Evolutionary conservation across 441 rosid genomes (phyloP).

Genomic region (Dalechampia spathulata): DNA sequence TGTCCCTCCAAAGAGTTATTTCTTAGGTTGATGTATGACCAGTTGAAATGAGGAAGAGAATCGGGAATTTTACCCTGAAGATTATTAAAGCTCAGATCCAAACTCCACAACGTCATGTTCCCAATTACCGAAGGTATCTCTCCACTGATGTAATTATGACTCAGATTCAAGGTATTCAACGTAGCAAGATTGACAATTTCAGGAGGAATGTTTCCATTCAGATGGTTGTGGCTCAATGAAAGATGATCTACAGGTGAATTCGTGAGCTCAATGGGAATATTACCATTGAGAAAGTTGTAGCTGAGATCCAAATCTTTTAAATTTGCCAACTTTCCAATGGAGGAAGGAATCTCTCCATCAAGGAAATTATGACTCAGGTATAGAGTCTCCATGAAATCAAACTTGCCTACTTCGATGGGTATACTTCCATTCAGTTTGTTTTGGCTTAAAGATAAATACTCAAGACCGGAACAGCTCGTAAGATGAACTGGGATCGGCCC

Average conservation of each 20-base stretch:
- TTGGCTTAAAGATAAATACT: background rate
- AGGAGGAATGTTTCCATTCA: background rate
- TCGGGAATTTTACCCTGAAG: background rate
- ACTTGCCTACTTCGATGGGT: background rate
- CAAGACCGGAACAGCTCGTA: background rate
- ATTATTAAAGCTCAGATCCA: background rate
- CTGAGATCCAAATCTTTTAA: background rate
- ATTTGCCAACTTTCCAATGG: background rate
- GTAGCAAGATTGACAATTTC: background rate
- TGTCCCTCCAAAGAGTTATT: background rate
- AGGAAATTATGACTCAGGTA: background rate
- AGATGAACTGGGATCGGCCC: background rate
- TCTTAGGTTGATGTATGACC: background rate
- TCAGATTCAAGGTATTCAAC: background rate
- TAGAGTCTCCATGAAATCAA: background rate
- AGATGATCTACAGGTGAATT: background rate
- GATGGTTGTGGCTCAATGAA: background rate
- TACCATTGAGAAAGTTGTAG: background rate
- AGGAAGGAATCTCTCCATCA: background rate
- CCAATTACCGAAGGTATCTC: background rate
- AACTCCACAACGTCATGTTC: background rate
- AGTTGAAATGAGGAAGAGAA: slow-evolving; percentile 5
- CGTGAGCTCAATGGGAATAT: background rate
- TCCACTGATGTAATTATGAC: background rate
- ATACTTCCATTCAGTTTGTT: background rate